Evolutionary conservation across 495 filamentous ascomycete species (phyloP).

Genomic region (Paragyromitra xinjiangensis): DNA sequence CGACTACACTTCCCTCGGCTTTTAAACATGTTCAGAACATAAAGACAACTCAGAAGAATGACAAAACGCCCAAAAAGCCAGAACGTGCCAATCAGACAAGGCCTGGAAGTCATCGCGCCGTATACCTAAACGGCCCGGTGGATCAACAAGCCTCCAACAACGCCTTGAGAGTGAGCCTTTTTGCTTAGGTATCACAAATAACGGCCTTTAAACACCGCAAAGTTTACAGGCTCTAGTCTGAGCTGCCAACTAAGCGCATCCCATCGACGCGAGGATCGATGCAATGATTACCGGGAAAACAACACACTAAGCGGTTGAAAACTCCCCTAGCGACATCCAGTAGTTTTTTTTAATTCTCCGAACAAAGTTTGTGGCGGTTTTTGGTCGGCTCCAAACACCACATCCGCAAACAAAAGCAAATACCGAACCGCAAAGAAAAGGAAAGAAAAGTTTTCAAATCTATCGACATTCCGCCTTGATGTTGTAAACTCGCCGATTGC

Average conservation of each 20-base stretch:
- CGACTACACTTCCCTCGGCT: background rate
- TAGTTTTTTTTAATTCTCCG: background rate
- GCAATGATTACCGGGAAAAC: no score
- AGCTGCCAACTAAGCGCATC: background rate
- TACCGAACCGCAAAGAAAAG: no score
- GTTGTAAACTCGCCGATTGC: background rate
- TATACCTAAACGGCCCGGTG: no score
- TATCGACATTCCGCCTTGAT: background rate
- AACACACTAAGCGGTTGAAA: no score
- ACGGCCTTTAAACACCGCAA: background rate
- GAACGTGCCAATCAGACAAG: no score
- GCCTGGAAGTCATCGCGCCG: no score
- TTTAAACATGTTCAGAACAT: background rate
- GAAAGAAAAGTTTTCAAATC: background rate
- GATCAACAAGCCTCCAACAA: background rate
- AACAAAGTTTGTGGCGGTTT: background rate
- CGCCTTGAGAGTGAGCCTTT: background rate
- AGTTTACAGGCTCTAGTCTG: background rate
- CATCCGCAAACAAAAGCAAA: background rate
- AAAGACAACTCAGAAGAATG: background rate
- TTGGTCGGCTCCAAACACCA: background rate
- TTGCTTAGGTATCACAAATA: background rate
- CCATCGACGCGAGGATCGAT: background rate
- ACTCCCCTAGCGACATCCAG: background rate
- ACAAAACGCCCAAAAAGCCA: background rate